Conservation (phyloP, 345 rosid genomes). For the Lepidium aucheri region DNA sequence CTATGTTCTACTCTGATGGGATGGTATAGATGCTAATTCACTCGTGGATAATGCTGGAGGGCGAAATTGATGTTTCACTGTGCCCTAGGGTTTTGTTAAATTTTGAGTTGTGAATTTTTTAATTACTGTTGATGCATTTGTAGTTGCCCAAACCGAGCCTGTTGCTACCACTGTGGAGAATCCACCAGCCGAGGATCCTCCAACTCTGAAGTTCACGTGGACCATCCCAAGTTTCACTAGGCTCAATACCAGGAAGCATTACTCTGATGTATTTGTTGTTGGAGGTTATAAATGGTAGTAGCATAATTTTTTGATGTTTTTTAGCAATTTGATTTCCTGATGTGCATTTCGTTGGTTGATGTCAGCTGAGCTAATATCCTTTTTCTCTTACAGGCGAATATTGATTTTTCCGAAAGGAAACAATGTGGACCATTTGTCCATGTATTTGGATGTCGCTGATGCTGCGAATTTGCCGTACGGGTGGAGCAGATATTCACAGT, state of each 20-base stretch:
- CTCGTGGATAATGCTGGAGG: conserved; percentile 9
- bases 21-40: neutral
- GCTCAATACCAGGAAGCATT: conserved; percentile 73
- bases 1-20: neutral
- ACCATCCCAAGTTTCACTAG: conserved; percentile 60
- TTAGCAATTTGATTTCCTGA: neutral
- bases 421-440: conserved; percentile 92
- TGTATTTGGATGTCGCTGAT: conserved; percentile 95
- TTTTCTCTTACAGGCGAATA: conserved; percentile 53
- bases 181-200: conserved; percentile 77
- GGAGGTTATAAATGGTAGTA: conserved; percentile 81
- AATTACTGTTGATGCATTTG: conserved; percentile 17
- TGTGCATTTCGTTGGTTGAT: neutral
- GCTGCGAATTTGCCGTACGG: conserved; percentile 67
- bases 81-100: conserved; percentile 26
- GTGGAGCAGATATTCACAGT: conserved; percentile 94
- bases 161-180: conserved; percentile 52
- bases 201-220: conserved; percentile 71
- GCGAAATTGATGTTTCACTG: conserved; percentile 13
- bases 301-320: neutral
- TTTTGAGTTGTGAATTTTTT: conserved; percentile 2
- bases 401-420: conserved; percentile 91
- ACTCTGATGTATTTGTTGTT: conserved; percentile 67
- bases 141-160: conserved; percentile 53
- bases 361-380: neutral